Evolutionary conservation across 345 rosid genomes (phyloP), one percentile per base, ranked within the genome.

Genomic region (Triadica sebifera): DNA sequence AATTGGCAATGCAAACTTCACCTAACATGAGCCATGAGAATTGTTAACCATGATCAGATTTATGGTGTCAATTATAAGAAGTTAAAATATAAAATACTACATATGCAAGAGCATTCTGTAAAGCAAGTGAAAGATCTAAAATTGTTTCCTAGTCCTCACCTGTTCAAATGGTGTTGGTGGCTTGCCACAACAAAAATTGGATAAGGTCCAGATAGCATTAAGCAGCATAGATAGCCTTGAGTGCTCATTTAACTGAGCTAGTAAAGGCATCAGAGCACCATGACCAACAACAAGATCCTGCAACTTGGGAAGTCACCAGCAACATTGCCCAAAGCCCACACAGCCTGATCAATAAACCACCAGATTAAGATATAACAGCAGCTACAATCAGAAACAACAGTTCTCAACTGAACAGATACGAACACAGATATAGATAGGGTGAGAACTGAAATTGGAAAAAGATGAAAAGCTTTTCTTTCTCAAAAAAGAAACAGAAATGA

Each of bases 1-100:
- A 83, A 87, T 75, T 38, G 96, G 88, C 75, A 92, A 74, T 5
- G 97, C 97, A 76, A 93, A 90, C 83, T 86, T 87, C 75, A 90
- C 95, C 97, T 43, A 8, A 43, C 34, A 29, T 92, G 80, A 74
- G 75, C 66, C 71, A 79, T 60, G 25, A 45, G 34, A n/a, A n/a
- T n/a, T n/a, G n/a, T n/a, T n/a, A n/a, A 9, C 50, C 34, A 2
- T 29, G 34, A 45, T 15, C 24, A 62, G 9, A 17, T 37, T 43
- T 20, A 51, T 43, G 9, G 4, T 49, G n/a, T 9, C n/a, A 20
- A 37, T 7, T n/a, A 65, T n/a, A 55, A 25, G 37, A 29, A 29
- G 1, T 29, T 29, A 19, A 29, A 9, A 34, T 4, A 3, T 2
- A 22, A 58, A 57, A 1, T 22, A 3, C 7, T 9, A 25, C 34